A percentile compares a stretch with the other conserved stretches of the same genome.
Evolutionary conservation across 208 protist species (phyloP).

Genomic region (Acanthamoeba castellanii): DNA sequence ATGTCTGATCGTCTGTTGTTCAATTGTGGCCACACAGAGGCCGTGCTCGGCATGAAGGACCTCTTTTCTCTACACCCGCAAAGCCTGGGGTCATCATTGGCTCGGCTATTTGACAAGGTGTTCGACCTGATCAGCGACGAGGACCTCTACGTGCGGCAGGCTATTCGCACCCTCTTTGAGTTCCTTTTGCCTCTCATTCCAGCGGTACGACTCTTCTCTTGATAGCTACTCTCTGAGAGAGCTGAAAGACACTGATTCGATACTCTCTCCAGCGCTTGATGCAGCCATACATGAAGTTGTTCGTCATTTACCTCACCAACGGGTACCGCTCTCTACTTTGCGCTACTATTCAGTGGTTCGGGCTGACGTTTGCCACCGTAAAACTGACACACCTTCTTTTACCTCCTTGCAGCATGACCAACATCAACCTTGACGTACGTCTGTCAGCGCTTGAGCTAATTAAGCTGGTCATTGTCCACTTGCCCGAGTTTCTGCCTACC

Average conservation of each 20-base stretch:
- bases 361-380: background rate
- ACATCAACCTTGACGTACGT: slow-evolving; percentile 60
- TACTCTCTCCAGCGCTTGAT: slow-evolving; percentile 52
- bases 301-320: slow-evolving; percentile 52
- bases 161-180: slow-evolving; percentile 36
- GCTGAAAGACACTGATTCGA: background rate
- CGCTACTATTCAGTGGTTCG: background rate
- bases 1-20: background rate
- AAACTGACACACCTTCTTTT: background rate
- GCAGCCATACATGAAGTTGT: slow-evolving; percentile 54
- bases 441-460: slow-evolving; percentile 52
- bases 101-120: slow-evolving; percentile 46
- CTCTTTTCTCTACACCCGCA: slow-evolving; percentile 46
- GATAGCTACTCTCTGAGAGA: background rate
- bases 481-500: slow-evolving; percentile 46
- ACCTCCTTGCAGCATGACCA: slow-evolving; percentile 12
- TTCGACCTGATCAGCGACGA: slow-evolving; percentile 72
- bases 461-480: slow-evolving; percentile 25
- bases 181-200: slow-evolving; percentile 43
- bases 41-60: slow-evolving; percentile 48
- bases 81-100: background rate
- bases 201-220: background rate
- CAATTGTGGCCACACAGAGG: background rate
- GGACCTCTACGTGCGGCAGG: slow-evolving; percentile 43
- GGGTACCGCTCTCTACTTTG: background rate